A percentile compares a stretch with the other conserved stretches of the same genome.
phyloP scores from a whole-genome alignment of 306 rosid species.

The Alnus glutinosa region DNA sequence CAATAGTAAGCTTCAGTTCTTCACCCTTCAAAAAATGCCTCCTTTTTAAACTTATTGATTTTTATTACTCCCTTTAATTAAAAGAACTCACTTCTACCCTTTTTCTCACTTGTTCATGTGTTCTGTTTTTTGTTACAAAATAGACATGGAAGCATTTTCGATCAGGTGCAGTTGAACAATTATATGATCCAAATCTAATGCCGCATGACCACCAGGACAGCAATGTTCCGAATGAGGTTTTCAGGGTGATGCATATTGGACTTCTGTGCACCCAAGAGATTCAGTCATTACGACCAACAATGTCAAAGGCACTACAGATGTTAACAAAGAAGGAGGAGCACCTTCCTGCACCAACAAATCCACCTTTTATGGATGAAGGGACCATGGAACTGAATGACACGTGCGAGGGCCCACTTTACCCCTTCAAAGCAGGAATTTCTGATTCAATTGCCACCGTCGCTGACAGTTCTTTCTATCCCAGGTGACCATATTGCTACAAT shows the following conservation, averaged over 20 bases:
- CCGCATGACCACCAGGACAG: slow-evolving; percentile 39
- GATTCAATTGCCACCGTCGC: slow-evolving; percentile 68
- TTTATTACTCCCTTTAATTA: neutral
- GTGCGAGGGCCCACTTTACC: slow-evolving; percentile 43
- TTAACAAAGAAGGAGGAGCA: slow-evolving; percentile 60
- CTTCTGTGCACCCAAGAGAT: slow-evolving; percentile 88
- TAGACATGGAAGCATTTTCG: slow-evolving; percentile 90
- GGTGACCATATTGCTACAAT: slow-evolving; percentile 38
- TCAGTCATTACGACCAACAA: slow-evolving; percentile 66
- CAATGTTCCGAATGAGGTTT: slow-evolving; percentile 42
- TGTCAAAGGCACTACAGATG: slow-evolving; percentile 79
- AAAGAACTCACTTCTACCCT: neutral
- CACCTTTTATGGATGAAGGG: slow-evolving; percentile 83
- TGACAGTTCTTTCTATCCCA: slow-evolving; percentile 68
- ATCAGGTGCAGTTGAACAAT: slow-evolving; percentile 52
- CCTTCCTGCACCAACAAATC: slow-evolving; percentile 76
- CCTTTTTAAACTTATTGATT: neutral
- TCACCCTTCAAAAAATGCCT: neutral
- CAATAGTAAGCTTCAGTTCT: slow-evolving; percentile 50
- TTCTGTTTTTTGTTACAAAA: slow-evolving; percentile 18
- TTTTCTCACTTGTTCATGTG: neutral
- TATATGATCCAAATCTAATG: slow-evolving; percentile 70
- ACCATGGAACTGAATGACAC: slow-evolving; percentile 77
- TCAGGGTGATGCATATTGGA: slow-evolving; percentile 77
- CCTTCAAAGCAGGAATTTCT: slow-evolving; percentile 32